Evolutionary conservation across 768 basidiomycete genomes (phyloP).

Genomic region (Kondoa subrosea): DNA sequence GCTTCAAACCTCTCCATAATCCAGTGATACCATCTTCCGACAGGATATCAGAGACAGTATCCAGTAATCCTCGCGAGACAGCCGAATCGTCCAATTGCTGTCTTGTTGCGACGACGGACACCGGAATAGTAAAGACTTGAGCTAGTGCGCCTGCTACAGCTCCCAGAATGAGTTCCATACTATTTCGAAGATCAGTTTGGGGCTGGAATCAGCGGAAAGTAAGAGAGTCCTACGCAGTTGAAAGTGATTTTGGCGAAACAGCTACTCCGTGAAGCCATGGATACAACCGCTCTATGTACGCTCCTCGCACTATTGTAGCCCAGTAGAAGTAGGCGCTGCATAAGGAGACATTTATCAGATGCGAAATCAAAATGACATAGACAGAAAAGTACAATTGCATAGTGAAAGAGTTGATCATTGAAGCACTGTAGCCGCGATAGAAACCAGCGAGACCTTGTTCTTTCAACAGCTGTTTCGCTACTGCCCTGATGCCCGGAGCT

Average conservation of each 20-base stretch:
- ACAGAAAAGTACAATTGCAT: conserved; percentile 52
- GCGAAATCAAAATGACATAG: neutral
- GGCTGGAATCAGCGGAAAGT: conserved; percentile 11
- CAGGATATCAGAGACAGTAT: conserved; percentile 68
- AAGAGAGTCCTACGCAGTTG: conserved; percentile 23
- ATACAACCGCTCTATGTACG: conserved; percentile 57
- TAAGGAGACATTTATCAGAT: conserved; percentile 5
- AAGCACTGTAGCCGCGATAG: conserved; percentile 84
- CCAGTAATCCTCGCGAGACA: conserved; percentile 46
- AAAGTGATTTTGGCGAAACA: conserved; percentile 16
- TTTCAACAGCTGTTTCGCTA: conserved; percentile 54
- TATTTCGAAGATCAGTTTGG: conserved; percentile 11
- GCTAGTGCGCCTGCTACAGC: conserved; percentile 84
- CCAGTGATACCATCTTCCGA: conserved; percentile 61
- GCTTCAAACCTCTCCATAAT: conserved; percentile 83
- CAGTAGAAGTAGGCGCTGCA: conserved; percentile 86
- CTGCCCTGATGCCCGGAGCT: conserved; percentile 42
- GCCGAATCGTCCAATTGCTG: conserved; percentile 58
- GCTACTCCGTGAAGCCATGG: conserved; percentile 44
- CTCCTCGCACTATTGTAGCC: conserved; percentile 73
- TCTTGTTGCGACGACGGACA: conserved; percentile 89
- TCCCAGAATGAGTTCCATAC: conserved; percentile 60
- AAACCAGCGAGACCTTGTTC: conserved; percentile 66
- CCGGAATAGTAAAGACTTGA: conserved; percentile 95
- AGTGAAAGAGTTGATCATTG: conserved; percentile 96